Evolutionary conservation across 148 eudicot genomes (phyloP), one percentile per base, ranked within the genome.

Genomic region (Arbutus unedo): DNA sequence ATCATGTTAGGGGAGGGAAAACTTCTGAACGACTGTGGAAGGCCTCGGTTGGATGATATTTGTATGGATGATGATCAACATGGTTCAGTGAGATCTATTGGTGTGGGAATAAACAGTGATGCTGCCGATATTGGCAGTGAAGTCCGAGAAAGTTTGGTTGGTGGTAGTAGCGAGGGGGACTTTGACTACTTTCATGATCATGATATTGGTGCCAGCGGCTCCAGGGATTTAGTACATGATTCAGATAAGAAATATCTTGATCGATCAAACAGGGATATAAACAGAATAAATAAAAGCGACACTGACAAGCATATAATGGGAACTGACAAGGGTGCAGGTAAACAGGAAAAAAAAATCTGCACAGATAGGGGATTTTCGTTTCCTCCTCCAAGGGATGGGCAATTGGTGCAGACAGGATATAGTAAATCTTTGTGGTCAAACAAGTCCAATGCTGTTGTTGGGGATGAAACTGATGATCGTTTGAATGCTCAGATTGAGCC

Each of bases 61-160:
- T 90, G 90, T 85, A 84, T 91, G 86, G 97, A 92, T 86, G 98
- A 94, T 78, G 96, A 96, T 81, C 94, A 91, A 83, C 98, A 93
- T 82, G 94, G 93, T 84, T 94, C 99, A 67, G 98, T 94, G 81
- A 89, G 99, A 88, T 96, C 98, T 41, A 96, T 96, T 83, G 99
- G 99, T 75, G 99, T 96, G 75, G 99, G 99, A 67, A 94, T 96
- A 74, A 96, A 96, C 80, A 93, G 96, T 90, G 99, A 96, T 87
- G 92, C 88, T 81, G 98, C 97, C 47, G 97, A 94, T 64, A 66
- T 94, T 72, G 98, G 98, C 67, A 93, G 98, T 84, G 99, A 94
- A 86, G 94, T 91, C 50, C 92, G 92, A 74, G 97, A 92, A 70
- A 94, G 94, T 93, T 91, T 93, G 84, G 85, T 94, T 88, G 98